Base-by-base conservation (phyloP, 345 rosid genomes). In the Arabis alpina region DNA sequence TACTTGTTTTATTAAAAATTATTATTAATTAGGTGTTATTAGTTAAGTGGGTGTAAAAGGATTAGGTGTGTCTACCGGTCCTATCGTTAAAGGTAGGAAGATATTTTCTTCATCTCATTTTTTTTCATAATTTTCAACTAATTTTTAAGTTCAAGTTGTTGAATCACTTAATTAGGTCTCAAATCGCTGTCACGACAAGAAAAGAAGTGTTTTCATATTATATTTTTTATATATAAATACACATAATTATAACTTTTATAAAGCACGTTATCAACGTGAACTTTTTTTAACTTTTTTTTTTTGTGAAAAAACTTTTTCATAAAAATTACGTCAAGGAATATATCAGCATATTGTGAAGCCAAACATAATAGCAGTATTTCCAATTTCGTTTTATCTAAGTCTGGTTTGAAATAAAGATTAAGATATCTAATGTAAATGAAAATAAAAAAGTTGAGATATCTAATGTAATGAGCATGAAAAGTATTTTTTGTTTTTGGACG, bases 51-150 rank as follows among this genome's bases (percentile, higher is more conserved):
- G 58, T 49, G 54, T 66, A 54, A 71, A 42, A 66, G 47, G 64
- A 64, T 77, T 76, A 71, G 80, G 72, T 76, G 75, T 58, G 72
- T 56, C 76, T 76, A 71, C 76, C 73, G 45, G 76, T 64, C 73
- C 47, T 44, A 15, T 75, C 71, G 65, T 75, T 69, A 68, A 63
- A 47, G 60, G 60, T 75, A 4, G 16, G 66, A 63, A 48, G 71
- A 70, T 41, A 49, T 47, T 68, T 75, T 68, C 11, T 69, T 61
- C 48, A 45, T 23, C 37, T 68, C 40, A 23, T n/a, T 53, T 37
- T 32, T 53, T 45, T 61, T 60, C 44, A 4, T 23, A 27, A 39
- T n/a, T 1, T 61, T 75, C 70, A 55, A 54, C 70, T 37, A 68
- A 62, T 68, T 39, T 67, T 40, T 34, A 68, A 19, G 53, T 41